Conservation (phyloP, 768 basidiomycete genomes). For the Cubamyces lactineus region DNA sequence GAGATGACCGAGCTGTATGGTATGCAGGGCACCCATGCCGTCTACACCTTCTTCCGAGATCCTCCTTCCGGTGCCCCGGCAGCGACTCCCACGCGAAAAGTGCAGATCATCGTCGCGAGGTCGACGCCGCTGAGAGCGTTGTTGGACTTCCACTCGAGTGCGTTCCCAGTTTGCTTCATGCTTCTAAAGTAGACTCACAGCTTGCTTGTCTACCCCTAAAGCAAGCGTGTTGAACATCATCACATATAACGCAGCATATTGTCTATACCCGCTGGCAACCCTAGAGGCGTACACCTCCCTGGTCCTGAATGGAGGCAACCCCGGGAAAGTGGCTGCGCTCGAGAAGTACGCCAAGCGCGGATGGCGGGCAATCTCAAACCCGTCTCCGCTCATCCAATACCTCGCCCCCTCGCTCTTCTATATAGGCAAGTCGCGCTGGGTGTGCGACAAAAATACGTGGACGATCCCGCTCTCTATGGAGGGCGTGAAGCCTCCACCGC, state of each 20-base stretch:
- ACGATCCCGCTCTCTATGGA: too few species aligned
- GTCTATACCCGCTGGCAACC: conserved; percentile 46
- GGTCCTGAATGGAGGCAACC: conserved; percentile 27
- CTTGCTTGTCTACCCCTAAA: conserved; percentile 14
- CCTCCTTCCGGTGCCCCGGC: not conserved
- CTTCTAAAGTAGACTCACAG: not conserved
- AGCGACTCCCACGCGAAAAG: conserved; percentile 26
- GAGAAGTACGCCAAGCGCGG: not conserved
- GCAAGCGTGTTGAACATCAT: conserved; percentile 52
- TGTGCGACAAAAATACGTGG: too few species aligned
- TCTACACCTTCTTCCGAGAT: conserved; percentile 39
- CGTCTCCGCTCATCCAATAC: too few species aligned
- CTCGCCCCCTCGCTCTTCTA: too few species aligned
- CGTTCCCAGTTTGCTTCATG: conserved; percentile 11
- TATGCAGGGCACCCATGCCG: conserved; percentile 34
- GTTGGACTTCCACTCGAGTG: conserved; percentile 53
- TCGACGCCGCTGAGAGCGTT: conserved; percentile 42
- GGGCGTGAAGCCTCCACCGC: too few species aligned
- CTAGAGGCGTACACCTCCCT: conserved; percentile 40
- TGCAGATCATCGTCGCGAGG: conserved; percentile 46
- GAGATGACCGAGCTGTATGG: conserved; percentile 24
- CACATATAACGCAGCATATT: conserved; percentile 43
- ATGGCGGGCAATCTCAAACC: too few species aligned
- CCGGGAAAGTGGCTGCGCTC: not conserved
- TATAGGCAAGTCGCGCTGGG: too few species aligned